Percentiles rank a stretch among this genome's conserved stretches.
These are phyloP conservation scores for Ogataea thermomethanolica DNA, from an alignment of 805 yeast species.

Conservation along the genomic window DNA sequence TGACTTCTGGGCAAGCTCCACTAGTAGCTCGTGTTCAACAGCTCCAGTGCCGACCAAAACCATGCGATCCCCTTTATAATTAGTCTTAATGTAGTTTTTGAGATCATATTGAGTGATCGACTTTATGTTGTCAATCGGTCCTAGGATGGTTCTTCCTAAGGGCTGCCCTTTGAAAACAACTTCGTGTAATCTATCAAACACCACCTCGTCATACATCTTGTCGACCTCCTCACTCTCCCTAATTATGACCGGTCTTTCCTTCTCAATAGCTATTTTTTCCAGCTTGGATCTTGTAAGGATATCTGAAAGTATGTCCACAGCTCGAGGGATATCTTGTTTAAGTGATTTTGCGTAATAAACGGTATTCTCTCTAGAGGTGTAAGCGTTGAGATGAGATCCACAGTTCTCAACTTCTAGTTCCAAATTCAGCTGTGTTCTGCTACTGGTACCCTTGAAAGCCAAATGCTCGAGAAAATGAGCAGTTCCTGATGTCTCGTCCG, in stretches of 20 bases:
- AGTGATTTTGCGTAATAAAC: conserved; percentile 93
- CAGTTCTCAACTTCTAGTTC: conserved; percentile 94
- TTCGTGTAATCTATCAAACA: conserved; percentile 93
- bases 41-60: conserved; percentile 97
- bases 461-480: conserved; percentile 97
- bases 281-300: conserved; percentile 82
- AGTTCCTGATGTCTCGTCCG: conserved; percentile 79
- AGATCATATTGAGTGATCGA: conserved; percentile 76
- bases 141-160: conserved; percentile 92
- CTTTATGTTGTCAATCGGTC: conserved; percentile 86
- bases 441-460: conserved; percentile 91
- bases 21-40: conserved; percentile 83
- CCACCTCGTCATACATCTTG: conserved; percentile 97
- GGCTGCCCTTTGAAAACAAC: conserved; percentile 89
- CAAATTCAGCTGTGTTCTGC: conserved; percentile 73
- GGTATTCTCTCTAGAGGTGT: conserved; percentile 95
- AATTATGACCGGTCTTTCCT: conserved; percentile 93
- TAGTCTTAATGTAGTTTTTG: conserved; percentile 71
- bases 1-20: conserved; percentile 65
- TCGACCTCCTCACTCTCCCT: conserved; percentile 98
- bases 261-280: conserved; percentile 82
- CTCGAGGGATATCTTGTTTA: conserved; percentile 72
- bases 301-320: conserved; percentile 86
- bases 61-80: conserved; percentile 96
- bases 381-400: conserved; percentile 98